phyloP scores from a whole-genome alignment of 257 asterid genomes.

The Rubia yunnanensis region DNA sequence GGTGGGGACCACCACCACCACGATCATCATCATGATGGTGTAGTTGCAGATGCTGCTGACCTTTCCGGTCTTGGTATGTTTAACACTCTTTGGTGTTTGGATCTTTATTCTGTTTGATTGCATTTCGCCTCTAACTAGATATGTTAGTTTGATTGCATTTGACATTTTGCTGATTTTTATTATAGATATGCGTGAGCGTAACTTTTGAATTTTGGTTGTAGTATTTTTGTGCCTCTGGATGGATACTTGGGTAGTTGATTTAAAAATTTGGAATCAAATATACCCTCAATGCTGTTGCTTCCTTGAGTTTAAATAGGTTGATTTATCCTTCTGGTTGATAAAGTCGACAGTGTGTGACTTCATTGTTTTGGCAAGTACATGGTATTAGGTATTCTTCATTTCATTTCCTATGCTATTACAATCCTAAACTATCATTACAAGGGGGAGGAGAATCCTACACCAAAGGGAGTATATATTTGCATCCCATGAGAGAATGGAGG shows the following conservation, averaged over 20 bases:
- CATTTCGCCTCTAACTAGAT: background rate
- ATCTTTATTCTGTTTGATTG: too few species aligned
- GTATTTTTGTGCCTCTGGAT: background rate
- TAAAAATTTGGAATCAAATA: background rate
- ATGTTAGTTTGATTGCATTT: background rate
- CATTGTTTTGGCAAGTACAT: too few species aligned
- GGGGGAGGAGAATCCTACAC: too few species aligned
- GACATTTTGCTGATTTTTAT: background rate
- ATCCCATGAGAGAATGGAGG: too few species aligned
- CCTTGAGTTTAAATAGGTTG: background rate
- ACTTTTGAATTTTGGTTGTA: background rate
- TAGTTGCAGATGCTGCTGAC: conserved; percentile 25
- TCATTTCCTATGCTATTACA: too few species aligned
- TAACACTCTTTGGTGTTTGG: background rate
- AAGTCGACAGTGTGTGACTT: background rate
- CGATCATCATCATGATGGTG: conserved; percentile 22
- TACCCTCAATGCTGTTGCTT: background rate
- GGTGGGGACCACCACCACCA: conserved; percentile 24
- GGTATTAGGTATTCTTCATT: too few species aligned
- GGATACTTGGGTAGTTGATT: too few species aligned
- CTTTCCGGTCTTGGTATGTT: conserved; percentile 65
- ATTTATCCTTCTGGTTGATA: background rate
- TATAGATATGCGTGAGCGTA: background rate
- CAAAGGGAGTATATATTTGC: too few species aligned
- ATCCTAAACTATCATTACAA: too few species aligned